Evolutionary conservation across 106 monocot species (phyloP).

Genomic region (Dioscorea alata): DNA sequence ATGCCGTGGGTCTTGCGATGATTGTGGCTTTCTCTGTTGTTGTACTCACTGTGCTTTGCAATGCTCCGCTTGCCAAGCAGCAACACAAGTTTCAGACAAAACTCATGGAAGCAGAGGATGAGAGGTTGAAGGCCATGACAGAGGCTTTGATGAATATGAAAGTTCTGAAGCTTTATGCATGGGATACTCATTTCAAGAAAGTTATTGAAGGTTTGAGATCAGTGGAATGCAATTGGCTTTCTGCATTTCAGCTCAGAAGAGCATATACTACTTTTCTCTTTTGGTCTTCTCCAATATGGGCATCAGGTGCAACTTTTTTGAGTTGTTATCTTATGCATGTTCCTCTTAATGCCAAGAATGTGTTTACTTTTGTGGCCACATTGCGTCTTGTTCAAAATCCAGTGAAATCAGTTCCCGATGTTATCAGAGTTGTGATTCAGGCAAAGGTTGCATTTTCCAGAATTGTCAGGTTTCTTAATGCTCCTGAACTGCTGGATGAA

Average conservation of each 20-base stretch:
- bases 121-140: constrained; percentile 78
- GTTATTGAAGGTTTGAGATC: constrained; percentile 48
- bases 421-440: constrained; percentile 66
- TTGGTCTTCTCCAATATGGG: constrained; percentile 82
- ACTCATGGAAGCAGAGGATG: constrained; percentile 86
- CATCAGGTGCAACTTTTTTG: constrained; percentile 74
- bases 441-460: constrained; percentile 80
- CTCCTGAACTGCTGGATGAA: constrained; percentile 49
- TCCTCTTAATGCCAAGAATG: constrained; percentile 62
- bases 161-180: constrained; percentile 95
- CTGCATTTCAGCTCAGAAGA: constrained; percentile 60
- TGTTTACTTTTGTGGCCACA: constrained; percentile 91
- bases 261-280: constrained; percentile 69
- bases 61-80: constrained; percentile 67
- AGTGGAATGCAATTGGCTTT: constrained; percentile 71
- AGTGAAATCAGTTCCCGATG: constrained; percentile 70
- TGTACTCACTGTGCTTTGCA: constrained; percentile 54
- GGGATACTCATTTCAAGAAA: constrained; percentile 75
- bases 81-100: constrained; percentile 74
- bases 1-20: constrained; percentile 72
- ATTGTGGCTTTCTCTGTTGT: constrained; percentile 62
- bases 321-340: constrained; percentile 57
- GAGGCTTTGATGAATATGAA: constrained; percentile 92
- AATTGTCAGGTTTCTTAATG: constrained; percentile 69
- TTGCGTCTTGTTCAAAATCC: constrained; percentile 84